Conservation (phyloP, 768 basidiomycete genomes). For the Leccinum aurantiacum region DNA sequence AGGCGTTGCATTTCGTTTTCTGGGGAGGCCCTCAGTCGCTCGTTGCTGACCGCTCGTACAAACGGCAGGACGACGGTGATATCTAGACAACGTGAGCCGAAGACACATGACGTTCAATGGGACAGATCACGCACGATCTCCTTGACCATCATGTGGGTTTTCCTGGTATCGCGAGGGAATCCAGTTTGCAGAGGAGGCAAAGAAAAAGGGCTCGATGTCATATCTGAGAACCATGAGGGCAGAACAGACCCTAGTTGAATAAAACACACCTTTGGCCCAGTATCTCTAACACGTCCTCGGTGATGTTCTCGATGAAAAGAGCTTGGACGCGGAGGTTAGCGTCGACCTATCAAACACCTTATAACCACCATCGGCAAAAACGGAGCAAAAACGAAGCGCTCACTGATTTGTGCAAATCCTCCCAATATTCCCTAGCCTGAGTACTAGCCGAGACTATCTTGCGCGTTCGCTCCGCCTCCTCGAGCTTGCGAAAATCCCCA, state of each 20-base stretch:
- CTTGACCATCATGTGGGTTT: slow-evolving; percentile 20
- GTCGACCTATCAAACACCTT: slow-evolving; percentile 18
- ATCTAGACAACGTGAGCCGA: slow-evolving; percentile 28
- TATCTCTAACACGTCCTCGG: slow-evolving; percentile 34
- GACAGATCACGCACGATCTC: slow-evolving; percentile 38
- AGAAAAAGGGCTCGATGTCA: slow-evolving; percentile 45
- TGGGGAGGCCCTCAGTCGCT: slow-evolving; percentile 9
- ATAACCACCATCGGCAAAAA: background rate
- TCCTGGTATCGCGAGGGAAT: slow-evolving; percentile 46
- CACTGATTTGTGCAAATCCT: slow-evolving; percentile 28
- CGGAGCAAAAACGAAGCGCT: slow-evolving; percentile 1
- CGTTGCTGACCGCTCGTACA: slow-evolving; percentile 40
- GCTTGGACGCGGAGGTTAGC: slow-evolving; percentile 31
- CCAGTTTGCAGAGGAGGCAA: slow-evolving; percentile 43
- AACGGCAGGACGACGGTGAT: slow-evolving; percentile 45
- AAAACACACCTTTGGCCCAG: slow-evolving; percentile 37
- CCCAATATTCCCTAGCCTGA: slow-evolving; percentile 26
- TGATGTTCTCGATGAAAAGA: slow-evolving; percentile 39
- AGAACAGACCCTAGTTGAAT: background rate
- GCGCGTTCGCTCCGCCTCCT: slow-evolving; percentile 2
- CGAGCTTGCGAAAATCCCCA: slow-evolving; percentile 19
- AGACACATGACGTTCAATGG: slow-evolving; percentile 1
- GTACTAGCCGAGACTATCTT: slow-evolving; percentile 13
- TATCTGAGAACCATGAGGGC: slow-evolving; percentile 31
- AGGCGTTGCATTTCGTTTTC: slow-evolving; percentile 13